Evolutionary conservation across 2,329 filamentous ascomycete species (phyloP).

Genomic region (Trematosphaeria pertusa): DNA sequence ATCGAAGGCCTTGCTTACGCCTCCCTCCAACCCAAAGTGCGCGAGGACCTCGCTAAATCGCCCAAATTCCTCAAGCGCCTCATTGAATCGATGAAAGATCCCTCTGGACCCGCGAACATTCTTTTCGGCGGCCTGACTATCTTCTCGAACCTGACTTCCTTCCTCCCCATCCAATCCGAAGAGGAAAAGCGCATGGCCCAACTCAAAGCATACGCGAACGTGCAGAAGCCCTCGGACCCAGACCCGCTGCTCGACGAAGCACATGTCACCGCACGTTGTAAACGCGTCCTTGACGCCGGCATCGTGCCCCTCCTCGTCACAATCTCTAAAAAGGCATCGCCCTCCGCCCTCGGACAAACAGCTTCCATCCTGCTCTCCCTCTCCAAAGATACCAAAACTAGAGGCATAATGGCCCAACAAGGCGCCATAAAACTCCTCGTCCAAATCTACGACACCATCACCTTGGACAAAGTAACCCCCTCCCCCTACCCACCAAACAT

Average conservation of each 20-base stretch:
- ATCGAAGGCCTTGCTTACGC: slow-evolving; percentile 93
- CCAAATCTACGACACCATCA: slow-evolving; percentile 68
- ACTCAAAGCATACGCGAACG: slow-evolving; percentile 92
- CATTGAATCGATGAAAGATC: slow-evolving; percentile 63
- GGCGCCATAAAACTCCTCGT: slow-evolving; percentile 89
- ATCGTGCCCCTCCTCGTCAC: slow-evolving; percentile 78
- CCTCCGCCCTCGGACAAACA: slow-evolving; percentile 73
- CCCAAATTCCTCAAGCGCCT: slow-evolving; percentile 72
- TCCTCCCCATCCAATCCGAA: slow-evolving; percentile 78
- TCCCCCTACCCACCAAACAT: slow-evolving; percentile 33
- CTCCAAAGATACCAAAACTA: slow-evolving; percentile 73
- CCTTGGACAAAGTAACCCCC: slow-evolving; percentile 48
- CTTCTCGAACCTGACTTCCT: slow-evolving; percentile 82
- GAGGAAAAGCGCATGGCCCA: slow-evolving; percentile 93
- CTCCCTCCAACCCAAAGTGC: slow-evolving; percentile 83
- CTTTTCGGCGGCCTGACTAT: slow-evolving; percentile 89
- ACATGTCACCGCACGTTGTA: slow-evolving; percentile 77
- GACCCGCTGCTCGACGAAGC: slow-evolving; percentile 78
- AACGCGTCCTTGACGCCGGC: slow-evolving; percentile 77
- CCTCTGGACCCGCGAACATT: slow-evolving; percentile 59
- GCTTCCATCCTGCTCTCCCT: slow-evolving; percentile 80
- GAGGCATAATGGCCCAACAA: slow-evolving; percentile 86
- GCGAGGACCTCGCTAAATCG: slow-evolving; percentile 79
- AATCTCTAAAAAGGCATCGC: slow-evolving; percentile 75
- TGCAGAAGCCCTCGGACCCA: slow-evolving; percentile 67